Conservation (phyloP, 164 flowering plant species). For the Chimonanthus praecox region DNA sequence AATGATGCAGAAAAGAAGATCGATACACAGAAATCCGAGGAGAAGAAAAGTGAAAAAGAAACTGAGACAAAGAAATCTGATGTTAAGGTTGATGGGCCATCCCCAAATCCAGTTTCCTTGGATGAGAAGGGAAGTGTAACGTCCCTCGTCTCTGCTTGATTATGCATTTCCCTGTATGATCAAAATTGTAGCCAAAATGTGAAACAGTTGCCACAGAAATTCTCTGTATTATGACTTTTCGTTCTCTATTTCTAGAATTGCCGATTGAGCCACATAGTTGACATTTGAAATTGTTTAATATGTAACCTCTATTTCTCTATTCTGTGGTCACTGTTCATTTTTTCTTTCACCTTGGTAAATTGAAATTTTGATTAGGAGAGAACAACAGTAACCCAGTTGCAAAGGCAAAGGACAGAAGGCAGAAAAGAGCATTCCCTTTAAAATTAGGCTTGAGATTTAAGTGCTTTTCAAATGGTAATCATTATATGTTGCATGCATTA, state of each 20-base stretch:
- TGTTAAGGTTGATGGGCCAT: background rate
- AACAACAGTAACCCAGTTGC: background rate
- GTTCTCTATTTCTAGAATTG: background rate
- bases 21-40: conserved; percentile 13
- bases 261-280: background rate
- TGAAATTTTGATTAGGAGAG: background rate
- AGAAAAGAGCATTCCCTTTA: background rate
- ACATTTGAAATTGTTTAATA: background rate
- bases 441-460: background rate
- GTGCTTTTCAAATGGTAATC: background rate
- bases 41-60: background rate
- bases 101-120: background rate
- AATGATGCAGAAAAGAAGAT: conserved; percentile 8
- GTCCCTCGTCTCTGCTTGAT: conserved; percentile 7
- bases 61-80: background rate
- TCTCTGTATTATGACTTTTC: background rate
- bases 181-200: background rate
- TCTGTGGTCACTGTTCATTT: background rate
- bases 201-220: background rate
- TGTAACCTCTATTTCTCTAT: background rate
- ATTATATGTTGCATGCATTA: no score
- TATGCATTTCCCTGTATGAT: background rate
- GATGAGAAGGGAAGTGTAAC: conserved; percentile 4
- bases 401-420: background rate
- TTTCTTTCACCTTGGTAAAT: background rate